phyloP scores from a whole-genome alignment of 805 yeast species.

The Spathaspora arborariae region DNA sequence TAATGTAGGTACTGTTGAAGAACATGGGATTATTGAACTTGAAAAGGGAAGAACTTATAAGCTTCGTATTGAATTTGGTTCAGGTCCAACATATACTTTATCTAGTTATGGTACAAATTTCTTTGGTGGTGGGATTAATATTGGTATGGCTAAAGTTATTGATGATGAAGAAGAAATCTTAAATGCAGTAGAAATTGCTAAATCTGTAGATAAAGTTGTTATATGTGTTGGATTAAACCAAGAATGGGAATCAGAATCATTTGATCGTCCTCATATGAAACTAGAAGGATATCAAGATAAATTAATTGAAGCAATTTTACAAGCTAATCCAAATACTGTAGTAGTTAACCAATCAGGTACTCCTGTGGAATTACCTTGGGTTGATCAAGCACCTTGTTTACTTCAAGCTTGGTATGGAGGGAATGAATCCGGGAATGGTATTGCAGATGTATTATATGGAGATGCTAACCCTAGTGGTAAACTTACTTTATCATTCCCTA shows the following conservation, averaged over 20 bases:
- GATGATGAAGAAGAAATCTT: conserved; percentile 22
- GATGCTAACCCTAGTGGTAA: conserved; percentile 30
- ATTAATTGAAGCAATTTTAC: conserved; percentile 21
- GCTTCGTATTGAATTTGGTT: conserved; percentile 47
- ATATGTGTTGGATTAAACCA: conserved; percentile 23
- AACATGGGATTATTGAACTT: conserved; percentile 33
- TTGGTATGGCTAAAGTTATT: conserved; percentile 21
- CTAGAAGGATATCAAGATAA: conserved; percentile 25
- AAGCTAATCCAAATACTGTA: conserved; percentile 26
- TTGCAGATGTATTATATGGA: conserved; percentile 31
- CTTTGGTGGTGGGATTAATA: conserved; percentile 22
- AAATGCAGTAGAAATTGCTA: conserved; percentile 23
- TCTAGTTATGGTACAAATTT: conserved; percentile 15
- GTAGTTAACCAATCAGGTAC: conserved; percentile 33
- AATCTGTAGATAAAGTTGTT: conserved; percentile 25
- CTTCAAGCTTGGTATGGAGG: conserved; percentile 38
- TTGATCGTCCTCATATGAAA: conserved; percentile 26
- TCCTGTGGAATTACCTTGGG: conserved; percentile 32
- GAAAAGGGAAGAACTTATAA: conserved; percentile 44
- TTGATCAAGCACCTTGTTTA: conserved; percentile 18
- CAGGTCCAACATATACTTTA: conserved; percentile 10
- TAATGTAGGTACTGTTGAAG: conserved; percentile 46
- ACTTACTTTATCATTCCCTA: conserved; percentile 23
- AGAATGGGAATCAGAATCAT: conserved; percentile 32
- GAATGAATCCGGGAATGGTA: conserved; percentile 28